Evolutionary conservation across 2,329 filamentous ascomycete species (phyloP).

Genomic region (Monilinia fructigena): DNA sequence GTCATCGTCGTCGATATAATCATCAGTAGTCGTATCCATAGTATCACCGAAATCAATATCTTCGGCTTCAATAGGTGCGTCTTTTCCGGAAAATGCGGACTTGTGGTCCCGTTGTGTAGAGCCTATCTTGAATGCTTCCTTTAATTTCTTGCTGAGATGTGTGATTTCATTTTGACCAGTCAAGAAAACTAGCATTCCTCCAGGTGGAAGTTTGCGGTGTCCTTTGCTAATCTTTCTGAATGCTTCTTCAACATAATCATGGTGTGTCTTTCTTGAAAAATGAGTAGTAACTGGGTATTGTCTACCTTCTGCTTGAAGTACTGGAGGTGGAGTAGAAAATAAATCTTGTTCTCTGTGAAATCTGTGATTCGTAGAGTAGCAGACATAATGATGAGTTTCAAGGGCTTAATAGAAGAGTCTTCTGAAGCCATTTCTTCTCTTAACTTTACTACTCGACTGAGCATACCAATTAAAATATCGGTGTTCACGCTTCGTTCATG

Average conservation of each 20-base stretch:
- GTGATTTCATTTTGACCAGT: constrained; percentile 92
- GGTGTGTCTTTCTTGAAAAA: constrained; percentile 77
- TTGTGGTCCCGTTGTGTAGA: constrained; percentile 57
- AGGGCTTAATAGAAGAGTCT: constrained; percentile 67
- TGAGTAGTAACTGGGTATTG: constrained; percentile 89
- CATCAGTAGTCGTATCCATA: constrained; percentile 54
- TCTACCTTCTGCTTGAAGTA: constrained; percentile 86
- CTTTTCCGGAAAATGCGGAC: constrained; percentile 74
- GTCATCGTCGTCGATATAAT: constrained; percentile 57
- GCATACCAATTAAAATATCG: constrained; percentile 95
- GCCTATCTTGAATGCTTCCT: constrained; percentile 56
- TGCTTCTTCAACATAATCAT: constrained; percentile 88
- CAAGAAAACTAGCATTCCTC: constrained; percentile 89
- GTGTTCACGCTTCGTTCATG: constrained; percentile 98
- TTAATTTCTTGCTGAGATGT: constrained; percentile 76
- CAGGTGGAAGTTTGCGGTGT: constrained; percentile 84
- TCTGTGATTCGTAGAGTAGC: constrained; percentile 89
- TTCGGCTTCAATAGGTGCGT: constrained; percentile 78
- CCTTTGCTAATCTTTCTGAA: constrained; percentile 84
- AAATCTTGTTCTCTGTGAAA: constrained; percentile 81
- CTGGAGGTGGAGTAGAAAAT: constrained; percentile 75
- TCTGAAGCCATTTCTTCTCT: constrained; percentile 72
- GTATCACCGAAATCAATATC: constrained; percentile 79
- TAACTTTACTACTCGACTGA: constrained; percentile 86
- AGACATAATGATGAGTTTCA: constrained; percentile 98